These are phyloP conservation scores for Bipolaris sorokiniana DNA, from an alignment of 2,329 filamentous ascomycete genomes.

Conservation along the genomic window DNA sequence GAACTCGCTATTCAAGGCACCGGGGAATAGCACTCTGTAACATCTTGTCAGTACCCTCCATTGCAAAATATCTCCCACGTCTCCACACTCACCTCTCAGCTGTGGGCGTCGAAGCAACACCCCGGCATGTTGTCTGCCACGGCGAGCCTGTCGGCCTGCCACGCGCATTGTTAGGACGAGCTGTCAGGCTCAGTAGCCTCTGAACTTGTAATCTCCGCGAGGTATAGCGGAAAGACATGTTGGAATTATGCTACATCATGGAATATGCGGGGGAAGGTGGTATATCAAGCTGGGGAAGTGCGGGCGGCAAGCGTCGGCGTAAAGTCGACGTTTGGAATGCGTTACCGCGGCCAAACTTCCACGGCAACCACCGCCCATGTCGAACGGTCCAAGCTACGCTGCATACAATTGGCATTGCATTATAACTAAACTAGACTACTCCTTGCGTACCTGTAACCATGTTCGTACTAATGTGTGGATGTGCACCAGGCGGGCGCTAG, in stretches of 20 bases:
- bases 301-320: slow-evolving; percentile 42
- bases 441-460: too few relatives aligned
- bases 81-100: slow-evolving; percentile 62
- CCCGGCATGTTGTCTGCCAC: slow-evolving; percentile 58
- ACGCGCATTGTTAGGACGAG: slow-evolving; percentile 28
- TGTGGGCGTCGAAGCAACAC: slow-evolving; percentile 64
- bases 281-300: slow-evolving; percentile 32
- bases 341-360: slow-evolving; percentile 5
- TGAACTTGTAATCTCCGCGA: slow-evolving; percentile 33
- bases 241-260: slow-evolving; percentile 30
- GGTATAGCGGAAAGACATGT: slow-evolving; percentile 45
- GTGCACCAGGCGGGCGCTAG: slow-evolving; percentile 15
- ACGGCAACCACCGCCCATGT: too few relatives aligned
- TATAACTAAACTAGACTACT: too few relatives aligned
- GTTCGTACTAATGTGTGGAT: too few relatives aligned
- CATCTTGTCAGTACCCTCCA: background rate
- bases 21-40: slow-evolving; percentile 74
- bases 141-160: slow-evolving; percentile 20
- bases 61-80: background rate
- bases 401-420: too few relatives aligned
- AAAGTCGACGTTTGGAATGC: slow-evolving; percentile 6
- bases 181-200: slow-evolving; percentile 16
- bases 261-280: slow-evolving; percentile 11
- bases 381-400: background rate
- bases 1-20: slow-evolving; percentile 94